These are phyloP conservation scores for Keithomyces neogunnii DNA, from an alignment of 2,329 filamentous ascomycete species.

Conservation along the genomic window DNA sequence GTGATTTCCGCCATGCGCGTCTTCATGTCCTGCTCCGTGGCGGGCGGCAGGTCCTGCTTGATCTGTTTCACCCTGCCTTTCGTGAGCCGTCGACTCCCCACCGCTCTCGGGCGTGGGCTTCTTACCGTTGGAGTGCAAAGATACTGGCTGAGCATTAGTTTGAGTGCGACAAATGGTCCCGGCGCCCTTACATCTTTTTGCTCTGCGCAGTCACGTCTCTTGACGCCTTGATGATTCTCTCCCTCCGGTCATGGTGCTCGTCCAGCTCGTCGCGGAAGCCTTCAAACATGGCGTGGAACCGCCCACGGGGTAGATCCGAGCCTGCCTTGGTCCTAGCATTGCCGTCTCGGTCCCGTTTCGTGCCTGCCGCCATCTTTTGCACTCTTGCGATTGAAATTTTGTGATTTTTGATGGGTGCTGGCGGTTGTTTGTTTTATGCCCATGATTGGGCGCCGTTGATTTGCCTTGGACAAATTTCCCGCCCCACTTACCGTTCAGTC, in stretches of 20 bases:
- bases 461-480: too few relatives aligned
- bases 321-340: slow-evolving; percentile 32
- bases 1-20: slow-evolving; percentile 63
- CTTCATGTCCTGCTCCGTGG: slow-evolving; percentile 62
- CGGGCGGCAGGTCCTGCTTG: slow-evolving; percentile 53
- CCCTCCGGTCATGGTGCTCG: slow-evolving; percentile 85
- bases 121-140: slow-evolving; percentile 30
- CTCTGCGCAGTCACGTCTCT: slow-evolving; percentile 87
- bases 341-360: slow-evolving; percentile 48
- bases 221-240: slow-evolving; percentile 83
- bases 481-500: too few relatives aligned
- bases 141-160: slow-evolving; percentile 16
- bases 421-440: too few relatives aligned
- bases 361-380: slow-evolving; percentile 26
- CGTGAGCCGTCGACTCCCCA: not conserved
- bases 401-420: too few relatives aligned
- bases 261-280: slow-evolving; percentile 81
- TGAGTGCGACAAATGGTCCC: not conserved
- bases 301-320: slow-evolving; percentile 26
- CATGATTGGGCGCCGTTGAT: too few relatives aligned
- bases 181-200: slow-evolving; percentile 77
- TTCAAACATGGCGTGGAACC: slow-evolving; percentile 72
- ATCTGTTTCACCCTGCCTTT: slow-evolving; percentile 52
- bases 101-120: not conserved
- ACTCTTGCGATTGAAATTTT: not conserved